phyloP scores from a whole-genome alignment of 352 stramenopile genomes.

The Phytophthora fragariae region DNA sequence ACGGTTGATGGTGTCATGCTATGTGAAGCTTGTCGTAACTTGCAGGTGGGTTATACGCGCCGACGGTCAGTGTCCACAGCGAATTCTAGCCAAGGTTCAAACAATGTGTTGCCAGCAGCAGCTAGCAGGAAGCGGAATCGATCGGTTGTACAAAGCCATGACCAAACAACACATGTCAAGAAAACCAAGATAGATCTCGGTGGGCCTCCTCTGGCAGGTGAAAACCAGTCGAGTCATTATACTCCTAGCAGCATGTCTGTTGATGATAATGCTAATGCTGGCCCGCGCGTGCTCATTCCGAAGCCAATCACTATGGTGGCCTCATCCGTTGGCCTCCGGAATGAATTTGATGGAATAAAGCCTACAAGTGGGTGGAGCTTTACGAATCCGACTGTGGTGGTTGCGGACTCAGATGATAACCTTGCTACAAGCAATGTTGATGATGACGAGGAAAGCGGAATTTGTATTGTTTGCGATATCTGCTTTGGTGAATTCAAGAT shows the following conservation, averaged over 20 bases:
- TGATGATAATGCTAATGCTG: slow-evolving; percentile 14
- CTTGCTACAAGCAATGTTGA: slow-evolving; percentile 26
- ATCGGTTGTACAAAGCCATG: slow-evolving; percentile 16
- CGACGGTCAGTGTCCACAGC: slow-evolving; percentile 14
- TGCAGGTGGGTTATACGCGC: slow-evolving; percentile 42
- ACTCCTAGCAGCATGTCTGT: slow-evolving; percentile 22
- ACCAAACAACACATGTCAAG: slow-evolving; percentile 17
- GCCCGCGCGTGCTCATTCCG: slow-evolving; percentile 34
- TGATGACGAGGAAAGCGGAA: slow-evolving; percentile 50
- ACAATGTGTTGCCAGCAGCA: not conserved
- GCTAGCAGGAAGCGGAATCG: slow-evolving; percentile 34
- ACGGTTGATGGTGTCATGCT: slow-evolving; percentile 38
- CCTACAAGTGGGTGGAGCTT: slow-evolving; percentile 27
- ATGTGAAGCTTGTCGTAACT: slow-evolving; percentile 46
- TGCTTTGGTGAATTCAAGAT: slow-evolving; percentile 82
- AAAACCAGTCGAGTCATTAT: slow-evolving; percentile 6
- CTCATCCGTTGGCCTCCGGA: slow-evolving; percentile 27
- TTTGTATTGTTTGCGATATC: slow-evolving; percentile 81
- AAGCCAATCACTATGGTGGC: slow-evolving; percentile 38
- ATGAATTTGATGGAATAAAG: slow-evolving; percentile 37
- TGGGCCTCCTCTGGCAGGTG: slow-evolving; percentile 15
- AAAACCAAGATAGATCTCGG: slow-evolving; percentile 26
- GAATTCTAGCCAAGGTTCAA: slow-evolving; percentile 6
- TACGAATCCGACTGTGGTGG: slow-evolving; percentile 36
- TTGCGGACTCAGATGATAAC: slow-evolving; percentile 57